Base-by-base conservation (phyloP, 2,329 filamentous ascomycete species). In the Xylariaceae sp. region DNA sequence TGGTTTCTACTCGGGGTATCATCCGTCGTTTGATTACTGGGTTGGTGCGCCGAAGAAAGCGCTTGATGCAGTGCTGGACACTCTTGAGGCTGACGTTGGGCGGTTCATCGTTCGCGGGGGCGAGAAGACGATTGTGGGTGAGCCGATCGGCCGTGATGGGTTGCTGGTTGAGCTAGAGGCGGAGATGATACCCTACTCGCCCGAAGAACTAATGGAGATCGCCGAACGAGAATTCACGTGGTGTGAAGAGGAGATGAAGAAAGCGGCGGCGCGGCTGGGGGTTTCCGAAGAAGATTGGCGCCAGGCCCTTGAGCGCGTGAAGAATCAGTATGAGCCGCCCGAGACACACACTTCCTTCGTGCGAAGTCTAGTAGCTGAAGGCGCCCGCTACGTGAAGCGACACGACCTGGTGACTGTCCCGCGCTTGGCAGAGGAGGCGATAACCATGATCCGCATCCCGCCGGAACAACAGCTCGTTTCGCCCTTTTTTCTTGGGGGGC, bases 1-100 rank as follows among this genome's bases (percentile, higher is more conserved):
- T 51, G 55, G 47, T 0, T 84, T 83, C 61, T 83, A 80, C 63
- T 68, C 71, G 32, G 75, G 74, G 2, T 84, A 83, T 59, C 77
- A 84, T 57, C 80, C 81, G 0, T 53, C 73, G 11, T 83, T 82
- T 51, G 75, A 79, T 42, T 84, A 79, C 77, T 84, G 81, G 81
- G 73, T 76, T 0, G 65, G 70, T 0, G 64, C 70, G 4, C 78
- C 79, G 0, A 79, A 76, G 59, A 60, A 66, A 2, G 63, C 68
- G 2, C 67, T 79, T 2, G 65, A 74, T 29, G 56, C 59, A 2
- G 70, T 72, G 1, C 65, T 83, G 1, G 55, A 59, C 2, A 66
- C 69, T 0, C 63, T 81, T 3, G 59, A 67, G 7, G 62, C 63
- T 0, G 67, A 76, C 35, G 60, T 73, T 1, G 59, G 66, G 0